Evolutionary conservation across 768 basidiomycete genomes (phyloP), one percentile per base, ranked within the genome.

Genomic region (Pulveroboletus ravenelii): DNA sequence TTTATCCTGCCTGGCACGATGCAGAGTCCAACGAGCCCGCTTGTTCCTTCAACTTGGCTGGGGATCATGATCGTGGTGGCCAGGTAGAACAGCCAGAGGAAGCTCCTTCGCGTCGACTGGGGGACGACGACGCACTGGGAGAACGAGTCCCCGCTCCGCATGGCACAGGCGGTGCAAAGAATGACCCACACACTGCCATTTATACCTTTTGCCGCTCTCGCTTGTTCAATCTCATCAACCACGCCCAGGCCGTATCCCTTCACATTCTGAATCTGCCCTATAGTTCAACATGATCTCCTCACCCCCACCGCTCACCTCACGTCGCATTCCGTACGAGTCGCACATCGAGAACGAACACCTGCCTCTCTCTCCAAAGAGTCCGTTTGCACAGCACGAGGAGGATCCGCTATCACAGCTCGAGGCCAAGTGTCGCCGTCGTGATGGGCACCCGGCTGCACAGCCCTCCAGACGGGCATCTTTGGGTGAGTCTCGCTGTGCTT

Each of bases 81-180:
- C 18, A 29, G 29, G 20, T 12, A 39, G 17, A 46, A 27, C 12
- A n/a, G 38, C 15, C 41, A 10, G 37, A 25, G 40, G 34, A 44
- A n/a, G n/a, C 29, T 31, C 44, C 8, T 45, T 25, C 15, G 5
- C 14, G 29, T 31, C 46, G 20, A 13, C 10, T 3, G 34, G 39
- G n/a, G 18, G 44, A 37, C 20, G 50, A 43, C 45, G 51, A 41
- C 47, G 44, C 30, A 15, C 30, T 32, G 38, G 45, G 39, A 47
- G 31, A 42, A 42, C 50, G 47, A 41, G 51, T 44, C 18, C 47
- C 39, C 43, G 39, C 7, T 48, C 53, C 54, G 51, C 59, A 48
- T 57, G 62, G 58, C 40, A 51, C 48, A 57, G 54, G 64, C 64
- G 20, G 64, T 65, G 64, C 64, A 57, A 39, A 41, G 20, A 50